phyloP scores from a whole-genome alignment of 164 flowering plant species.

The Aristolochia fimbriata region DNA sequence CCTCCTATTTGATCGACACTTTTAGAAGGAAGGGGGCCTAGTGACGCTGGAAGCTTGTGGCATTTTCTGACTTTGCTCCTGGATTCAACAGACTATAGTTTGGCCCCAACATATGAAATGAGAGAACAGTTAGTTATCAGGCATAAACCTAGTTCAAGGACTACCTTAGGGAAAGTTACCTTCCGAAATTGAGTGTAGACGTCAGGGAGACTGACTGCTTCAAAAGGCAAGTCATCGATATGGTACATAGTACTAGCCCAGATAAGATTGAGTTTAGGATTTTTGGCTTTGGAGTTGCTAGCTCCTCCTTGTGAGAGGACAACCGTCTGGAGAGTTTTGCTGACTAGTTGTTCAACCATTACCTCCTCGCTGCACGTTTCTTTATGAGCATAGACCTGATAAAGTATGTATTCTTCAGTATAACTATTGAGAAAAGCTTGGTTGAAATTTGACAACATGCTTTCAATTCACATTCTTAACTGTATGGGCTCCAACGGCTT shows the following conservation, averaged over 20 bases:
- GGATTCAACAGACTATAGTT: constrained; percentile 71
- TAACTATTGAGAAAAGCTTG: too few relatives aligned
- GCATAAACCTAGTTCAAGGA: not conserved
- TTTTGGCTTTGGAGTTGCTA: constrained; percentile 10
- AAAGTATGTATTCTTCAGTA: not conserved
- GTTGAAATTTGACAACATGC: not conserved
- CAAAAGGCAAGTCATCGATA: constrained; percentile 80
- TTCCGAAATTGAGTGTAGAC: constrained; percentile 90
- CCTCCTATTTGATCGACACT: constrained; percentile 28
- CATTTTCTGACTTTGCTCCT: constrained; percentile 53
- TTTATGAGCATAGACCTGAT: constrained; percentile 85
- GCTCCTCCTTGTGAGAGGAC: constrained; percentile 12
- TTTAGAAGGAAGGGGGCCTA: constrained; percentile 55
- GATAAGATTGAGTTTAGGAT: constrained; percentile 46
- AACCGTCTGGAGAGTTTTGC: constrained; percentile 25
- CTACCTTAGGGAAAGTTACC: constrained; percentile 22
- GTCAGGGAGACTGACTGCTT: constrained; percentile 47
- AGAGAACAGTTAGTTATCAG: not conserved
- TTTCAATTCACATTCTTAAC: constrained; percentile 20
- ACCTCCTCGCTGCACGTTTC: constrained; percentile 96
- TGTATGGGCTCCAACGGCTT: constrained; percentile 66
- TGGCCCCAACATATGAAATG: not conserved
- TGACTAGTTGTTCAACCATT: constrained; percentile 46
- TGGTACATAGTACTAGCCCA: constrained; percentile 95
- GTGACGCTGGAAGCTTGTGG: constrained; percentile 43